Conservation (phyloP, 192 early-diverging fungal species). For the Chytriomyces confervae region DNA sequence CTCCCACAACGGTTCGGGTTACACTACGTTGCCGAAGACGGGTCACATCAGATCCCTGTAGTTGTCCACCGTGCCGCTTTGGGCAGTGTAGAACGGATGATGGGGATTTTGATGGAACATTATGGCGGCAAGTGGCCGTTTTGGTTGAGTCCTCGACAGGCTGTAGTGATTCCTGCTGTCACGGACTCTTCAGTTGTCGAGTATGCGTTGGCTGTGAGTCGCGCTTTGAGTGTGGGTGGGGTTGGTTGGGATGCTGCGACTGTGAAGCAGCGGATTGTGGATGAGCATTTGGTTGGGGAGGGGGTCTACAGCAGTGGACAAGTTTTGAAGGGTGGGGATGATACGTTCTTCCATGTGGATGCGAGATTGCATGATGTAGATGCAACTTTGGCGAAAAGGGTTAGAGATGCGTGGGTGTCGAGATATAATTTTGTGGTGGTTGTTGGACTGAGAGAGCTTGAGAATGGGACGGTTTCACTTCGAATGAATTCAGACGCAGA, state of each 20-base stretch:
- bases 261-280: conserved; percentile 38
- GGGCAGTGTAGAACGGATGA: conserved; percentile 90
- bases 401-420: conserved; percentile 78
- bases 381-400: conserved; percentile 72
- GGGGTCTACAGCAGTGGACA: conserved; percentile 35
- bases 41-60: conserved; percentile 72
- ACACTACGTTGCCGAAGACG: conserved; percentile 71
- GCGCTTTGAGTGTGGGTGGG: conserved; percentile 25
- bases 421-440: conserved; percentile 90
- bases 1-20: conserved; percentile 84
- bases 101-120: conserved; percentile 95
- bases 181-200: conserved; percentile 54
- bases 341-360: conserved; percentile 72
- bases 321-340: neutral
- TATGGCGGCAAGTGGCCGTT: conserved; percentile 92
- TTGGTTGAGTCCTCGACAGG: conserved; percentile 92
- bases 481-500: conserved; percentile 47
- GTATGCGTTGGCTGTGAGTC: conserved; percentile 68
- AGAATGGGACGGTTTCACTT: conserved; percentile 73
- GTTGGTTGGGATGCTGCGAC: conserved; percentile 31
- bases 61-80: conserved; percentile 95
- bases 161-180: conserved; percentile 79
- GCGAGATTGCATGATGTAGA: conserved; percentile 65
- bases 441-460: conserved; percentile 81
- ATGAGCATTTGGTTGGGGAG: conserved; percentile 41